Base-by-base conservation (phyloP, 2,329 filamentous ascomycete species). In the Monosporascus cannonballus region DNA sequence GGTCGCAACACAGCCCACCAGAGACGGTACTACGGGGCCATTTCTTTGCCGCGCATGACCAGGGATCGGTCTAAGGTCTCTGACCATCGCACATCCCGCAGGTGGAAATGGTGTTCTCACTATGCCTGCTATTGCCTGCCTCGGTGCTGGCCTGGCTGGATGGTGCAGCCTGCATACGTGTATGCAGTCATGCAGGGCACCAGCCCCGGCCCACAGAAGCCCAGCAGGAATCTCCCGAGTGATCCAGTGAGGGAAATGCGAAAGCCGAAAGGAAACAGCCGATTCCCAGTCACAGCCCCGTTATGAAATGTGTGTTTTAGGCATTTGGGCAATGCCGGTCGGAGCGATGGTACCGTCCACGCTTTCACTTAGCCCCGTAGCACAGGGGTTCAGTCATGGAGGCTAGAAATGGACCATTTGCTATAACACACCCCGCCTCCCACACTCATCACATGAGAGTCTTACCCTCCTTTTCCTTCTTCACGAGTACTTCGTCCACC, bases 401-500 rank as follows among this genome's bases (percentile, higher is more conserved):
- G 18, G 17, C 17, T 41, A 17, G 38, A 41, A 41, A 44, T 48
- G 47, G 49, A 58, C 49, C 45, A 55, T 47, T 50, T 61, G 61
- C 60, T 76, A 75, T 75, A 76, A 72, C 76, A 75, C 74, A 71
- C 75, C 60, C 64, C 75, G 73, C 71, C 73, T 75, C 74, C 74
- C 73, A 70, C 71, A 67, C 39, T 20, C 39, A 42, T 42, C 39
- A 69, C 72, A 69, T 69, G 69, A 71, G 63, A 67, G 73, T 71
- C 71, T 73, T 59, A 74, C 72, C 72, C 69, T 73, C 71, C 70
- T 67, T 72, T 69, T 72, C 67, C 69, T 62, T 77, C 75, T 69
- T 76, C 75, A 81, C 78, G 78, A 82, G 71, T 72, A 72, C 73
- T 70, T 77, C 77, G 76, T 82, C 77, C 74, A 71, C 71, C 74